Percentiles rank a stretch among this genome's conserved stretches.
Evolutionary conservation across 1,139 yeast genomes (phyloP).

Genomic region (Pichia sp.): DNA sequence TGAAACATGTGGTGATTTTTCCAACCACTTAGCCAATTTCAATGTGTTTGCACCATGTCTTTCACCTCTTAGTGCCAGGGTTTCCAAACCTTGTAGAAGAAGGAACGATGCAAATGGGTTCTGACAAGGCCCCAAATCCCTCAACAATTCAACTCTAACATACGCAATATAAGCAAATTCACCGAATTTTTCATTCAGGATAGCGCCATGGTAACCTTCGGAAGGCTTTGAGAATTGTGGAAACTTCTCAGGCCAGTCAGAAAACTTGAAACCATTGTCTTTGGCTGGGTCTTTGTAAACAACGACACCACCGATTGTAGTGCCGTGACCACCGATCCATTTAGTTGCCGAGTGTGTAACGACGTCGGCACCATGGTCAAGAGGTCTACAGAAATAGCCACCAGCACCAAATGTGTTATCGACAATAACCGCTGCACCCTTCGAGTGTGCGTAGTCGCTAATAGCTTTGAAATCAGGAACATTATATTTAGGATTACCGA

Average conservation of each 20-base stretch:
- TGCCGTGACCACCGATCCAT: slow-evolving; percentile 98
- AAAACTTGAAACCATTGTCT: slow-evolving; percentile 68
- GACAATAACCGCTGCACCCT: slow-evolving; percentile 88
- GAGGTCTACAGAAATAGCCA: slow-evolving; percentile 80
- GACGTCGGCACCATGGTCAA: slow-evolving; percentile 68
- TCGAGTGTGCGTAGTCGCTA: slow-evolving; percentile 73
- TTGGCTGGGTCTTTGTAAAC: slow-evolving; percentile 72
- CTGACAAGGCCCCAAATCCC: slow-evolving; percentile 88
- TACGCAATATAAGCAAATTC: slow-evolving; percentile 75
- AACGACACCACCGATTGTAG: slow-evolving; percentile 88
- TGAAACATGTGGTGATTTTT: slow-evolving; percentile 64
- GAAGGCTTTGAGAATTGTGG: slow-evolving; percentile 90
- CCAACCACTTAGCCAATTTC: slow-evolving; percentile 73
- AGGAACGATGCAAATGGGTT: slow-evolving; percentile 88
- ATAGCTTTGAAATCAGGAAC: slow-evolving; percentile 86
- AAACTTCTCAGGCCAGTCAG: slow-evolving; percentile 75
- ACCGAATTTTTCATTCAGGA: slow-evolving; percentile 79
- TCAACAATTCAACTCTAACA: slow-evolving; percentile 76
- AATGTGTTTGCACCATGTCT: slow-evolving; percentile 86
- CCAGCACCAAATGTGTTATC: slow-evolving; percentile 99
- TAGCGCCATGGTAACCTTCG: slow-evolving; percentile 88
- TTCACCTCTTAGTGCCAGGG: slow-evolving; percentile 87
- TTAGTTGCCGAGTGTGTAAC: slow-evolving; percentile 89
- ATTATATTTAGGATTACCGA: slow-evolving; percentile 92
- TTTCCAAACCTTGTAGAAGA: slow-evolving; percentile 86